phyloP scores from a whole-genome alignment of 306 rosid genomes.

The Albizia julibrissin region DNA sequence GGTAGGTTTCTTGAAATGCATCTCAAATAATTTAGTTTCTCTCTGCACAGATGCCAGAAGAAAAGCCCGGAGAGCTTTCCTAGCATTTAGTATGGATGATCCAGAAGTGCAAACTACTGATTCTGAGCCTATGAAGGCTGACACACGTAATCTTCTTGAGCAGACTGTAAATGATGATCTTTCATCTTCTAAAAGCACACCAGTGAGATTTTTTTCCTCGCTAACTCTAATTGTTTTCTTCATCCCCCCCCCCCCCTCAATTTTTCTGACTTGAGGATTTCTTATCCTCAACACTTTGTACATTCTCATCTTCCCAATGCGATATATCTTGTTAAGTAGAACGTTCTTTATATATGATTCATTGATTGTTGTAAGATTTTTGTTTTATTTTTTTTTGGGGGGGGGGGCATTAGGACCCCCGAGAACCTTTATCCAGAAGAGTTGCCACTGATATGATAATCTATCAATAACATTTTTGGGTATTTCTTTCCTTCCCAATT shows the following conservation, averaged over 20 bases:
- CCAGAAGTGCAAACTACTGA: conserved; percentile 42
- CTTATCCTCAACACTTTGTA: neutral
- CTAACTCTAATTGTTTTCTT: conserved; percentile 4
- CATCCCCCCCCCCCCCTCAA: neutral
- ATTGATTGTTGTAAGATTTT: conserved; percentile 2
- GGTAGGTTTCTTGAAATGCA: conserved; percentile 19
- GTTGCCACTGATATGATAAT: conserved; percentile 15
- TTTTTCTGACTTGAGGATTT: neutral
- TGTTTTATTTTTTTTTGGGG: neutral
- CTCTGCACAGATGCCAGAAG: conserved; percentile 74
- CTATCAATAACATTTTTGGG: conserved; percentile 6
- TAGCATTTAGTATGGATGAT: conserved; percentile 79
- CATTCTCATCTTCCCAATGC: neutral
- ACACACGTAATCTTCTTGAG: conserved; percentile 42
- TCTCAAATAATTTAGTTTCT: conserved; percentile 22
- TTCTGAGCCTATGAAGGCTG: conserved; percentile 46
- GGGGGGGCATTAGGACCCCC: neutral
- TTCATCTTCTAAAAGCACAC: conserved; percentile 65
- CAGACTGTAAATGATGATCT: conserved; percentile 54
- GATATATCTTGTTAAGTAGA: neutral
- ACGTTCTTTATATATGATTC: conserved; percentile 11
- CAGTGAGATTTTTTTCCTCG: conserved; percentile 54
- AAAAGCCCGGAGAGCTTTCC: conserved; percentile 88
- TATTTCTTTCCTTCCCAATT: conserved; percentile 16
- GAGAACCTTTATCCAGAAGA: neutral